These are phyloP conservation scores for Sclerospora graminicola DNA, from an alignment of 352 stramenopile genomes.

Conservation along the genomic window DNA sequence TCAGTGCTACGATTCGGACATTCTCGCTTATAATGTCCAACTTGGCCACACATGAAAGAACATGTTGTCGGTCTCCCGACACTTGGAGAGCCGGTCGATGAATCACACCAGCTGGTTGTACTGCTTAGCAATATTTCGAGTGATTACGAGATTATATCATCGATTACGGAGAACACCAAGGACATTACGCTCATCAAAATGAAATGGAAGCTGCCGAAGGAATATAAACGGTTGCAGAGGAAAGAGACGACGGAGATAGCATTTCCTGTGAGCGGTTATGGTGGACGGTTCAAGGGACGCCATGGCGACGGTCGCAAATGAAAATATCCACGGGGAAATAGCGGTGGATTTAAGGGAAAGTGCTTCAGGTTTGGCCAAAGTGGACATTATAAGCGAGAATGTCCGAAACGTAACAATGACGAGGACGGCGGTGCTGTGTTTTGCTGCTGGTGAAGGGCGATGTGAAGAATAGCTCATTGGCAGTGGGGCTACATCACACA, in stretches of 20 bases:
- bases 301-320: not conserved
- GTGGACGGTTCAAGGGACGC: not conserved
- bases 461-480: not conserved
- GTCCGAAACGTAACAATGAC: not conserved
- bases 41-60: not conserved
- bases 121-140: not conserved
- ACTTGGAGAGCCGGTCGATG: not conserved
- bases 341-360: not conserved
- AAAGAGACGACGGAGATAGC: not conserved
- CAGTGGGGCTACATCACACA: not conserved
- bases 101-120: not conserved
- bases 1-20: not conserved
- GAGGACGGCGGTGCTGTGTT: not conserved
- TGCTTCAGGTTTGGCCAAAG: not conserved
- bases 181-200: slow-evolving; percentile 10
- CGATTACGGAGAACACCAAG: slow-evolving; percentile 11
- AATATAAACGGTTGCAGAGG: not conserved
- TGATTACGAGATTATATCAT: slow-evolving; percentile 4
- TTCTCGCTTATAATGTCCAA: not conserved
- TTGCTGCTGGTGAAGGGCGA: not conserved
- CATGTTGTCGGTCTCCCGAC: not conserved
- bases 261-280: too few species aligned
- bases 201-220: not conserved
- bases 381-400: not conserved
- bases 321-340: not conserved